Evolutionary conservation across 2,329 filamentous ascomycete species (phyloP), one percentile per base, ranked within the genome.

Genomic region (Xylaria sp.): DNA sequence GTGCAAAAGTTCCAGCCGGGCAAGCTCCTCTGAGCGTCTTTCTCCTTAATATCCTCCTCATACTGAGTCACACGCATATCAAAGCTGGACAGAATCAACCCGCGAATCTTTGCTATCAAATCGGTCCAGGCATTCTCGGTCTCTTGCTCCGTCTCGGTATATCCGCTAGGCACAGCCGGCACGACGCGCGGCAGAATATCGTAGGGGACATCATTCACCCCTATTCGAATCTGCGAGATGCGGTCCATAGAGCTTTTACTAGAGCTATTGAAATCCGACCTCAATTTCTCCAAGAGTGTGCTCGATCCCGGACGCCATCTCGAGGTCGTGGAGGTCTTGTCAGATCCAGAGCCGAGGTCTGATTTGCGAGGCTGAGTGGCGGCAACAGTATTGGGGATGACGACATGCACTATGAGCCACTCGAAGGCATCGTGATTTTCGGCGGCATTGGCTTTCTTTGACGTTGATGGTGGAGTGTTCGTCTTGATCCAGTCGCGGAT

Each of bases 1-100:
- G 96, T 99, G 81, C 96, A 98, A 78, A 99, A 99, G 78, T 99
- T 99, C 96, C 96, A 99, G 0, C 96, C 96, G 0, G 96, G 96
- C 20, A 99, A 82, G 41, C 86, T 90, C 56, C 95, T 88, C 79
- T 98, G 94, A 0, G 91, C 88, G 75, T 98, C 95, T 77, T 94
- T 96, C 80, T 98, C 96, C 71, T 93, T 92, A 74, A 99, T 97
- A 74, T 99, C 96, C 69, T 98, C 94, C 80, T 99, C 96, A 79
- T 99, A 99, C 76, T 98, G 95, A 23, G 89, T 90, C 1, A 99
- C 96, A 9, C 96, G 89, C 74, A 91, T 86, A 81, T 98, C 95
- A 78, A 99, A 99, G 1, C 94, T 97, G 6, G 89, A 88, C 31
- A 99, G 83, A 61, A 99, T 98, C 31, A 94, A 85, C 61, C 88